Evolutionary conservation across 2,329 filamentous ascomycete genomes (phyloP), one percentile per base, ranked within the genome.

Genomic region (Calonectria multiphialidica): DNA sequence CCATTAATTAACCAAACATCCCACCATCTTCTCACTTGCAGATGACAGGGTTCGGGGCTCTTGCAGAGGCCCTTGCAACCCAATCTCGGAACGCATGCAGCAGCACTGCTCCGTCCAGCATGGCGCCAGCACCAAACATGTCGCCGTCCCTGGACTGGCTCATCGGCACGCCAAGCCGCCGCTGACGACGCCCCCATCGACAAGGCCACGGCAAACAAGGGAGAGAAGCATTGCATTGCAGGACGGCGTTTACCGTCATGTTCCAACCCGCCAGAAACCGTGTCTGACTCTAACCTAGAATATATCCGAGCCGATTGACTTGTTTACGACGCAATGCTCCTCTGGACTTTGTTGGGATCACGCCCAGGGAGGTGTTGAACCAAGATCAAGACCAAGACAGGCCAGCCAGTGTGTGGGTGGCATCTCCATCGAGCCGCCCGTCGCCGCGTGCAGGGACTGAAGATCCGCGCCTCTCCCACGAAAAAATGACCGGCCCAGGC

Each of bases 71-170:
- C 65, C 50, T 72, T 67, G 53, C 62, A 76, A 74, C 70, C 64
- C 67, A 77, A 77, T 76, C 61, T 76, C 64, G 70, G 40, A 53
- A 59, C 25, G 47, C 30, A 28, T 61, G 37, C 47, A 57, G 50
- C 30, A 66, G 47, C 30, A 49, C 35, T 62, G 59, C 35, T 66
- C 45, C 35, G n/a, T 59, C 35, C 18, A 37, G 35, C 21, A 65
- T 59, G 49, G 35, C 61, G 49, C 59, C 37, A 33, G 49, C 45
- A 50, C 40, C 57, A 30, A 69, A 68, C n/a, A 35, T 57, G 37
- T 42, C 47, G 13, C 67, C 37, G 21, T 47, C 57, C 57, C 66
- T 63, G 57, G 40, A n/a, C 30, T 45, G 28, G 44, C 23, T 47
- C 66, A 40, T 45, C 30, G 25, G 64, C 25, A 59, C 53, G 53